Conservation (phyloP, 2,329 filamentous ascomycete species). For the Ophiostoma piceae region DNA sequence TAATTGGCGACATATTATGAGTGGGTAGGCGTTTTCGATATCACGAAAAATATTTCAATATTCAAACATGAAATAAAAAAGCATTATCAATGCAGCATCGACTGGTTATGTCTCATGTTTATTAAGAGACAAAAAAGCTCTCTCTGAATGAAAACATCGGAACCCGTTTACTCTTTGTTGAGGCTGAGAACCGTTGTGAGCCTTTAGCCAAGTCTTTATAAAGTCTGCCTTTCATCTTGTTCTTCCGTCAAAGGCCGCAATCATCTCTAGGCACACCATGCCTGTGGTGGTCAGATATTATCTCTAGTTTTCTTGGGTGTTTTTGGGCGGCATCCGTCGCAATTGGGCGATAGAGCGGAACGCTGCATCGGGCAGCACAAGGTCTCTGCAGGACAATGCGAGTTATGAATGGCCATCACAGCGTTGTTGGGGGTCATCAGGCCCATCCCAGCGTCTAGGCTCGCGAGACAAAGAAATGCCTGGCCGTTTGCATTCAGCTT, state of each 20-base stretch:
- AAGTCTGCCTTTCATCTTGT: background rate
- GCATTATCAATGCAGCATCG: background rate
- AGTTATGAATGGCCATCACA: background rate
- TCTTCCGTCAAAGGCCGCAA: background rate
- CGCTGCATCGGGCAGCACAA: background rate
- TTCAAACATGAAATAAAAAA: background rate
- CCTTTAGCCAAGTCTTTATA: background rate
- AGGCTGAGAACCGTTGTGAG: background rate
- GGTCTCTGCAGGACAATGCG: background rate
- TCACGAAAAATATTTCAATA: background rate
- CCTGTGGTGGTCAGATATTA: background rate
- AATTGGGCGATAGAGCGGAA: background rate
- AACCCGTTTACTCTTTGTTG: background rate
- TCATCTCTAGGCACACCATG: background rate
- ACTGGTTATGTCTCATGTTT: background rate
- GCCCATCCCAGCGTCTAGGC: background rate
- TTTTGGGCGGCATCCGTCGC: background rate
- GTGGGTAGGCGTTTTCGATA: background rate
- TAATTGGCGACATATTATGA: background rate
- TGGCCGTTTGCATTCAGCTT: background rate
- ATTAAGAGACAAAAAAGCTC: too few relatives aligned
- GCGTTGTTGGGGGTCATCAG: too few relatives aligned
- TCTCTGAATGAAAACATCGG: too few relatives aligned
- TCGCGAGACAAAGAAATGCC: background rate
- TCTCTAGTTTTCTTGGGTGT: background rate